Conservation (phyloP, 495 filamentous ascomycete genomes). For the Lophiotrema nucula region DNA sequence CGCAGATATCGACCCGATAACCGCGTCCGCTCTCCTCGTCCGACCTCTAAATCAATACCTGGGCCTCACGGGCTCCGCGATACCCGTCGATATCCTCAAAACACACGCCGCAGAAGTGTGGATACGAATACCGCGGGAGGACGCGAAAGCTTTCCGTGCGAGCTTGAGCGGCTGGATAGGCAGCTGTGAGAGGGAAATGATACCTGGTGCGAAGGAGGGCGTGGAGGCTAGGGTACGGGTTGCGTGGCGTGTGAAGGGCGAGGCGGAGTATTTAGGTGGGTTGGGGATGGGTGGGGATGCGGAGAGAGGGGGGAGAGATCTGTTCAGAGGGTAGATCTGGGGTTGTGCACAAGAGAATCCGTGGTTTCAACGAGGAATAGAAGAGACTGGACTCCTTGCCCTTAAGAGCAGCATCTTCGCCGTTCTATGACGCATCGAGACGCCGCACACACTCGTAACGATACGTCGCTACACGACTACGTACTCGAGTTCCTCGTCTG, state of each 20-base stretch:
- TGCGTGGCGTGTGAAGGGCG: conserved; percentile 59
- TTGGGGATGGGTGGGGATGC: conserved; percentile 47
- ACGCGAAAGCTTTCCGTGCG: conserved; percentile 63
- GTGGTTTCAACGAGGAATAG: too few relatives aligned
- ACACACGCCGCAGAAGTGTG: conserved; percentile 58
- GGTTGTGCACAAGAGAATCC: conserved; percentile 2
- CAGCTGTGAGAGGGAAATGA: conserved; percentile 7
- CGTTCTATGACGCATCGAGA: too few relatives aligned
- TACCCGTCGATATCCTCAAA: conserved; percentile 78
- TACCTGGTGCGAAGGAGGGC: conserved; percentile 41
- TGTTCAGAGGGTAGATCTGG: conserved; percentile 13
- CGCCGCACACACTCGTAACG: too few relatives aligned
- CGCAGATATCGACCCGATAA: conserved; percentile 62
- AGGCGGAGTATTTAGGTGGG: conserved; percentile 55
- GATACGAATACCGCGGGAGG: conserved; percentile 72
- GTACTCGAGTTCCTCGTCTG: too few relatives aligned
- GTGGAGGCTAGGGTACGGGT: conserved; percentile 42
- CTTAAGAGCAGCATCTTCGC: too few relatives aligned
- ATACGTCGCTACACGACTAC: too few relatives aligned
- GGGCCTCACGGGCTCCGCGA: conserved; percentile 70
- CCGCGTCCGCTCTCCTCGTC: conserved; percentile 68
- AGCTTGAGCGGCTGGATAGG: conserved; percentile 58
- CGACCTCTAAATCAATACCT: conserved; percentile 76
- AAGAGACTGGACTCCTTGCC: too few relatives aligned
- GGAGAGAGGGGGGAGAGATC: conserved; percentile 25